Percentiles rank a stretch among this genome's conserved stretches.
These are phyloP conservation scores for Endocladia muricata DNA, from an alignment of 31 red algal genomes.

Conservation along the genomic window DNA sequence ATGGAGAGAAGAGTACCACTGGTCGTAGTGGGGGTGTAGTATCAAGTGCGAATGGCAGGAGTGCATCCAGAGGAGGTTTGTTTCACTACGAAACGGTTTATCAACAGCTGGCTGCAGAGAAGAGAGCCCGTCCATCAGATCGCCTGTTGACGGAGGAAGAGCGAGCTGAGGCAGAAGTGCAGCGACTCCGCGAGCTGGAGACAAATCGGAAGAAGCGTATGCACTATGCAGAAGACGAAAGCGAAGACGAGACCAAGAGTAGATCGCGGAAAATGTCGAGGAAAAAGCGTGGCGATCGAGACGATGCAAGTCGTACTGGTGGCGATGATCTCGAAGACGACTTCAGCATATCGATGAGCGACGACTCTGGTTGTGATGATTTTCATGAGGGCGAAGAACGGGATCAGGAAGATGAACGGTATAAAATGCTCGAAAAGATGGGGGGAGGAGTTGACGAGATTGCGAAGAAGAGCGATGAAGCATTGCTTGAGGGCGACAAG, in stretches of 20 bases:
- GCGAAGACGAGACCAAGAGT: background rate
- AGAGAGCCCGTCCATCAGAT: conserved; percentile 49
- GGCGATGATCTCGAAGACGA: conserved; percentile 52
- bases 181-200: conserved; percentile 40
- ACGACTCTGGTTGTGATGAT: conserved; percentile 10
- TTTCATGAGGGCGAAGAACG: conserved; percentile 4
- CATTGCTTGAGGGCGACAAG: no score
- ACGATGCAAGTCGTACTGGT: background rate
- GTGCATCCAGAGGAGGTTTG: background rate
- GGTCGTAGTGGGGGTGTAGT: no score
- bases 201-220: conserved; percentile 38
- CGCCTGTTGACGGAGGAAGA: conserved; percentile 66
- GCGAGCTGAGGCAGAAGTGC: conserved; percentile 20
- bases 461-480: background rate
- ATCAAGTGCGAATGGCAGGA: no score
- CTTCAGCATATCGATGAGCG: conserved; percentile 5
- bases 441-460: background rate
- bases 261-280: background rate
- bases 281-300: background rate
- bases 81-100: conserved; percentile 60
- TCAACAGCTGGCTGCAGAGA: conserved; percentile 44
- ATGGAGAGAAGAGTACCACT: background rate
- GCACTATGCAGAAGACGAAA: conserved; percentile 37
- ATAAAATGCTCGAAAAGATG: background rate
- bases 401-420: background rate